A percentile compares a stretch with the other conserved stretches of the same genome.
These are phyloP conservation scores for Phytophthora pini DNA, from an alignment of 352 stramenopile genomes.

Conservation along the genomic window DNA sequence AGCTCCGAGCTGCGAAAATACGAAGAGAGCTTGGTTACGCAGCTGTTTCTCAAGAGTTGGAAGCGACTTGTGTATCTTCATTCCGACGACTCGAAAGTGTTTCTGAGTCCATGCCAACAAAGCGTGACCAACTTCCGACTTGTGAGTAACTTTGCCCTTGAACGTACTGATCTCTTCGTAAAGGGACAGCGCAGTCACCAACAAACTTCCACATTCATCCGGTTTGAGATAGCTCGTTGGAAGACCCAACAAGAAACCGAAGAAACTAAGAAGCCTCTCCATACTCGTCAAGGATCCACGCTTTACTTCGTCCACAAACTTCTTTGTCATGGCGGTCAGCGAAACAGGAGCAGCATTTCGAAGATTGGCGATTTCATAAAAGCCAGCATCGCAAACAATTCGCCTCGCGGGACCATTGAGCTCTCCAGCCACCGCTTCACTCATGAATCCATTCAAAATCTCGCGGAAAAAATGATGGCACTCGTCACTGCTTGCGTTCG, in stretches of 20 bases:
- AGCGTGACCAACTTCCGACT: slow-evolving; percentile 20
- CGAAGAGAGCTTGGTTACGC: slow-evolving; percentile 22
- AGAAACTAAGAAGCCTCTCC: slow-evolving; percentile 28
- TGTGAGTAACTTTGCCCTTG: background rate
- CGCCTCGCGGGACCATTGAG: slow-evolving; percentile 39
- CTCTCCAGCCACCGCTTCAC: slow-evolving; percentile 21
- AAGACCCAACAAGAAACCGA: slow-evolving; percentile 40
- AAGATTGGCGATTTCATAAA: slow-evolving; percentile 81
- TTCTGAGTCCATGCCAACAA: slow-evolving; percentile 38
- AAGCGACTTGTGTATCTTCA: slow-evolving; percentile 19
- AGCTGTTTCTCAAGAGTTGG: slow-evolving; percentile 22
- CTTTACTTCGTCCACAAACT: slow-evolving; percentile 31
- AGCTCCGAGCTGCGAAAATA: slow-evolving; percentile 29
- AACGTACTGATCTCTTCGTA: slow-evolving; percentile 25
- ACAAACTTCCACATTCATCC: slow-evolving; percentile 31
- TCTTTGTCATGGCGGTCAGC: slow-evolving; percentile 34
- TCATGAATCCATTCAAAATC: slow-evolving; percentile 45
- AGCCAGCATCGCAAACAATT: slow-evolving; percentile 73
- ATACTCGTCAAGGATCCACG: slow-evolving; percentile 9
- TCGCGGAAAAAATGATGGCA: slow-evolving; percentile 38
- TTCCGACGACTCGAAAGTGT: slow-evolving; percentile 32
- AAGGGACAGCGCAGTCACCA: slow-evolving; percentile 28
- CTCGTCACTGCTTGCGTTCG: slow-evolving; percentile 38
- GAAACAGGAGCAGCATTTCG: slow-evolving; percentile 46
- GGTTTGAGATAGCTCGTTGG: slow-evolving; percentile 44